Evolutionary conservation across 2,329 filamentous ascomycete genomes (phyloP).

Genomic region (Ustulina deusta): DNA sequence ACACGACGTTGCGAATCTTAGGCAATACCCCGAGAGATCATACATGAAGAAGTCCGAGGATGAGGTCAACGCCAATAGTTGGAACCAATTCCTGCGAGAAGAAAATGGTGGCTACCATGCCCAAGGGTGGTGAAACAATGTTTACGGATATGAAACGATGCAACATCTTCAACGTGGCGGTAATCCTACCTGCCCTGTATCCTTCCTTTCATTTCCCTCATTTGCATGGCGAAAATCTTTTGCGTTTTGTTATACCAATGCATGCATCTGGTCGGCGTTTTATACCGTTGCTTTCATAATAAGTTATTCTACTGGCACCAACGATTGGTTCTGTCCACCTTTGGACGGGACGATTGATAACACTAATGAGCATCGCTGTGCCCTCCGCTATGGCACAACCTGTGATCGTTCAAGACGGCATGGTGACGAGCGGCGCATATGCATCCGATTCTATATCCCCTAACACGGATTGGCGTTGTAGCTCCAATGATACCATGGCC

Average conservation of each 20-base stretch:
- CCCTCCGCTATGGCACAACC: constrained; percentile 37
- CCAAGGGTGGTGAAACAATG: constrained; percentile 78
- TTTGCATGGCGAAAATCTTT: constrained; percentile 51
- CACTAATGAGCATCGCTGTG: constrained; percentile 33
- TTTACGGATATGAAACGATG: constrained; percentile 21
- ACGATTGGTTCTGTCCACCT: constrained; percentile 43
- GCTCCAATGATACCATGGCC: constrained; percentile 52
- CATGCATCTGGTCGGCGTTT: constrained; percentile 52
- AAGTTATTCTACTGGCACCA: constrained; percentile 45
- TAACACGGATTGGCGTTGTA: constrained; percentile 50
- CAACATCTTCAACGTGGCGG: constrained; percentile 37
- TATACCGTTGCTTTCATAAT: constrained; percentile 47
- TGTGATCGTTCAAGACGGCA: constrained; percentile 35
- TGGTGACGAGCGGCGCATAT: constrained; percentile 33
- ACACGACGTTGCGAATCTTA: constrained; percentile 88
- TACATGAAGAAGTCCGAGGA: constrained; percentile 71
- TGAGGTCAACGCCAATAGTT: constrained; percentile 75
- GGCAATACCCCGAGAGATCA: constrained; percentile 78
- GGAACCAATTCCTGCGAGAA: constrained; percentile 88
- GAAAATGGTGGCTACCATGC: constrained; percentile 85
- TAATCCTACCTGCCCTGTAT: constrained; percentile 48
- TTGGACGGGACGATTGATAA: constrained; percentile 21
- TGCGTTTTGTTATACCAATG: constrained; percentile 52
- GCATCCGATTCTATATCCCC: constrained; percentile 44
- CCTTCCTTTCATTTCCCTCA: constrained; percentile 44